phyloP scores from a whole-genome alignment of 331 rosid species.

The Pyrus hybrid region DNA sequence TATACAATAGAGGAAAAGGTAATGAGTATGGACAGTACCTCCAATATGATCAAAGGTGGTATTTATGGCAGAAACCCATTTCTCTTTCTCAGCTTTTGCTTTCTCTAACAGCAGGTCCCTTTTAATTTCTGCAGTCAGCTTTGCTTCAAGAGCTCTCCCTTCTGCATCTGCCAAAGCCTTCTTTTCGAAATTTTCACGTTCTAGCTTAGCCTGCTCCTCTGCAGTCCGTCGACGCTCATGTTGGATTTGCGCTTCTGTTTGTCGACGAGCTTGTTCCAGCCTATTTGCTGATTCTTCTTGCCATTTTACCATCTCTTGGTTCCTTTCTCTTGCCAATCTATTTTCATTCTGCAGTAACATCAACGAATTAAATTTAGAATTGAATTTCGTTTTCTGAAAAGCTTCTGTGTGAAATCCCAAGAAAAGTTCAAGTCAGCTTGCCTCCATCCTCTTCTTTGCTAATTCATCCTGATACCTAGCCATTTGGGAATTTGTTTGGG shows the following conservation, averaged over 20 bases:
- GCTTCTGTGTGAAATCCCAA: neutral
- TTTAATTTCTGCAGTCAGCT: slow-evolving; percentile 83
- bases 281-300: slow-evolving; percentile 90
- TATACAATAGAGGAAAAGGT: neutral
- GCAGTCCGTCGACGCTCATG: slow-evolving; percentile 85
- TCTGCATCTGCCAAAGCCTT: slow-evolving; percentile 92
- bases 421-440: slow-evolving; percentile 13
- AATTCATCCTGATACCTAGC: slow-evolving; percentile 86
- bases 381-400: neutral
- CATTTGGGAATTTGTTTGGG: slow-evolving; percentile 85
- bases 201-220: slow-evolving; percentile 90
- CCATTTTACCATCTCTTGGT: slow-evolving; percentile 81
- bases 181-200: slow-evolving; percentile 81
- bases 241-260: slow-evolving; percentile 93
- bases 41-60: slow-evolving; percentile 96
- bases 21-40: slow-evolving; percentile 30
- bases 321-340: slow-evolving; percentile 75
- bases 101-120: slow-evolving; percentile 68
- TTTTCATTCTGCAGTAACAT: slow-evolving; percentile 61
- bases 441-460: slow-evolving; percentile 94
- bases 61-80: slow-evolving; percentile 92
- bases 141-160: slow-evolving; percentile 91
- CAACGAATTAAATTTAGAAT: neutral
- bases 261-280: slow-evolving; percentile 87
- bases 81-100: slow-evolving; percentile 90